Evolutionary conservation across 2,329 filamentous ascomycete genomes (phyloP).

Genomic region (Tolypocladium ophioglossoides): DNA sequence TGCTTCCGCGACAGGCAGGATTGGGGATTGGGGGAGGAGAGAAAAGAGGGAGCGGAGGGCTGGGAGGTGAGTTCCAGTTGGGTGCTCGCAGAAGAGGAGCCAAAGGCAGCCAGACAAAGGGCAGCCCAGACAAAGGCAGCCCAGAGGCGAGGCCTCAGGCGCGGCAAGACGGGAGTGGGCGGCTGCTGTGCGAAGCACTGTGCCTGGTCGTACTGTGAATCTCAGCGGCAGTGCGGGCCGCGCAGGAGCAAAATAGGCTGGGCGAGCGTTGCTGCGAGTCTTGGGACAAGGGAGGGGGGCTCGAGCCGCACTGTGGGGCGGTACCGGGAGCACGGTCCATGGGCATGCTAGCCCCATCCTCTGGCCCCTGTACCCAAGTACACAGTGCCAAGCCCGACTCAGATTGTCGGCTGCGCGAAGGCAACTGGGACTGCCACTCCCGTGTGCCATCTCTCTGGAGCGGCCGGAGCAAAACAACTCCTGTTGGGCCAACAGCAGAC

Average conservation of each 20-base stretch:
- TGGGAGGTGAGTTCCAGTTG: neutral
- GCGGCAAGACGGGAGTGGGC: neutral
- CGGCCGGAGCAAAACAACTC: neutral
- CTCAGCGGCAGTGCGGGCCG: neutral
- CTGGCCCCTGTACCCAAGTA: neutral
- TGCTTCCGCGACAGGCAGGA: neutral
- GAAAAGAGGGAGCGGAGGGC: constrained; percentile 2
- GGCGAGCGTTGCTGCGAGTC: neutral
- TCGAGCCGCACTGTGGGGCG: neutral
- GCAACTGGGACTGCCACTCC: neutral
- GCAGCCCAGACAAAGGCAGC: no score
- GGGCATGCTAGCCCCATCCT: neutral
- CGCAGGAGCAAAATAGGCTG: neutral
- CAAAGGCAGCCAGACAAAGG: no score
- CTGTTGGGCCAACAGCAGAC: neutral
- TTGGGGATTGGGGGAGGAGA: neutral
- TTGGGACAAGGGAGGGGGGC: neutral
- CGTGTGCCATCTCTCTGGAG: no score
- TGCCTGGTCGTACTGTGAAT: neutral
- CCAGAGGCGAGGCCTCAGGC: neutral
- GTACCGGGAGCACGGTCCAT: neutral
- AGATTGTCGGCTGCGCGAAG: neutral
- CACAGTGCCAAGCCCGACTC: neutral
- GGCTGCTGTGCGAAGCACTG: neutral
- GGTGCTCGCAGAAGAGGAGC: neutral